Conservation (phyloP, 352 stramenopile genomes). For the Phytopythium cucurbitacearum region DNA sequence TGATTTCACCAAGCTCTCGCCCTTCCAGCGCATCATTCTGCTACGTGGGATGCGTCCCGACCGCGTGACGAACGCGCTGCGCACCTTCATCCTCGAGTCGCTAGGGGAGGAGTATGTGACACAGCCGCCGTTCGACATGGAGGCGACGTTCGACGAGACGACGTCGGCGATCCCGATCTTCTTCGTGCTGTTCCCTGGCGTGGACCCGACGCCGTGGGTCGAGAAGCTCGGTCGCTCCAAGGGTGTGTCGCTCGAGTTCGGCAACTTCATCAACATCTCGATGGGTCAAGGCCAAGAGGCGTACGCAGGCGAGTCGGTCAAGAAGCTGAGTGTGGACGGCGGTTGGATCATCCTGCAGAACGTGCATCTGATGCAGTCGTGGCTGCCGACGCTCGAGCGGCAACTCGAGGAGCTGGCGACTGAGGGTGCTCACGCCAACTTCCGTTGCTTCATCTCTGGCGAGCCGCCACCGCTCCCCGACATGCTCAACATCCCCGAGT, state of each 20-base stretch:
- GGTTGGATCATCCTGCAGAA: slow-evolving; percentile 96
- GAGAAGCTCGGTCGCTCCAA: slow-evolving; percentile 87
- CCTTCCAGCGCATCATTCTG: slow-evolving; percentile 87
- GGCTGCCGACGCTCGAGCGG: slow-evolving; percentile 91
- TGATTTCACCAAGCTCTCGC: slow-evolving; percentile 83
- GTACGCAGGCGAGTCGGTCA: slow-evolving; percentile 89
- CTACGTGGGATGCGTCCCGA: slow-evolving; percentile 92
- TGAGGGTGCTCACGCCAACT: slow-evolving; percentile 90
- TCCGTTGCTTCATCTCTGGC: slow-evolving; percentile 95
- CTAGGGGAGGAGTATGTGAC: slow-evolving; percentile 90
- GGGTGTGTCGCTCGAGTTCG: slow-evolving; percentile 89
- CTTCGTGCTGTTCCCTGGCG: slow-evolving; percentile 94
- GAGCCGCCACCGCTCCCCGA: slow-evolving; percentile 90
- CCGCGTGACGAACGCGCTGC: slow-evolving; percentile 91
- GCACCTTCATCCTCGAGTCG: slow-evolving; percentile 88
- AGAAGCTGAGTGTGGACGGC: slow-evolving; percentile 87
- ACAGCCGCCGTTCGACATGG: slow-evolving; percentile 91
- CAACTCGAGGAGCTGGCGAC: slow-evolving; percentile 89
- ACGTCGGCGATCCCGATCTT: slow-evolving; percentile 92
- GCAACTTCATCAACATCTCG: slow-evolving; percentile 96
- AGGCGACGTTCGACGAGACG: slow-evolving; percentile 90
- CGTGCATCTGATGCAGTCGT: slow-evolving; percentile 95
- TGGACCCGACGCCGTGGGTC: slow-evolving; percentile 94
- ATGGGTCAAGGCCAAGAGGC: slow-evolving; percentile 92
- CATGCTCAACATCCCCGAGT: slow-evolving; percentile 97